Conservation (phyloP, 805 yeast genomes). For the Candida golubevii region DNA sequence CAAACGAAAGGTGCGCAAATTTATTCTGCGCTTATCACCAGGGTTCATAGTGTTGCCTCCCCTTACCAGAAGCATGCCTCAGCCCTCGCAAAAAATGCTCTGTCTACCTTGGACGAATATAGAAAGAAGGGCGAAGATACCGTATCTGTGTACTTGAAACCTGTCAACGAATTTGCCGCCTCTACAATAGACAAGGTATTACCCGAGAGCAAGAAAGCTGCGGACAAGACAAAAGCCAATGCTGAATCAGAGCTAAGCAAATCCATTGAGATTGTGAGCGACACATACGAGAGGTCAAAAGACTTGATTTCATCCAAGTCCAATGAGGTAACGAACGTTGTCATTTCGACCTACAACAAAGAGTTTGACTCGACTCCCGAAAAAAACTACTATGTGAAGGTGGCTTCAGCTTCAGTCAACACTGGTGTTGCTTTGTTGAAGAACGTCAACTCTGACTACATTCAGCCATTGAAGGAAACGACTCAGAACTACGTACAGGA, state of each 20-base stretch:
- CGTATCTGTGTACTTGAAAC: constrained; percentile 20
- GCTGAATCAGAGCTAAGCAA: constrained; percentile 20
- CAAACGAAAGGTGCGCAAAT: constrained; percentile 8
- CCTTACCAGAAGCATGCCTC: constrained; percentile 10
- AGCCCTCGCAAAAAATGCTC: constrained; percentile 10
- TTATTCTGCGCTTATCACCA: constrained; percentile 5
- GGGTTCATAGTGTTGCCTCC: constrained; percentile 6
- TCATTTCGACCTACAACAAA: constrained; percentile 32
- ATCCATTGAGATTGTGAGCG: constrained; percentile 20
- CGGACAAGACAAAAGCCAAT: constrained; percentile 12
- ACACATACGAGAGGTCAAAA: constrained; percentile 20
- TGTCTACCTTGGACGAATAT: constrained; percentile 6
- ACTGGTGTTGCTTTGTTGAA: constrained; percentile 31
- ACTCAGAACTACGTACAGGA: constrained; percentile 37
- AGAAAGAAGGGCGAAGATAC: constrained; percentile 13
- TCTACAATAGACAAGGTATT: constrained; percentile 24
- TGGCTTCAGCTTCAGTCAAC: constrained; percentile 32
- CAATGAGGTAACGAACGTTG: constrained; percentile 25
- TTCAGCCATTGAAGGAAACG: constrained; percentile 37
- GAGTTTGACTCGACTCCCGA: constrained; percentile 28
- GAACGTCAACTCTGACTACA: constrained; percentile 31
- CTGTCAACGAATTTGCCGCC: constrained; percentile 25
- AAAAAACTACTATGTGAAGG: constrained; percentile 27
- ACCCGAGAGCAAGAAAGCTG: constrained; percentile 20
- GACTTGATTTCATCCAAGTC: constrained; percentile 26